These are phyloP conservation scores for Leishmania tropica DNA, from an alignment of 208 protist genomes.

Conservation along the genomic window DNA sequence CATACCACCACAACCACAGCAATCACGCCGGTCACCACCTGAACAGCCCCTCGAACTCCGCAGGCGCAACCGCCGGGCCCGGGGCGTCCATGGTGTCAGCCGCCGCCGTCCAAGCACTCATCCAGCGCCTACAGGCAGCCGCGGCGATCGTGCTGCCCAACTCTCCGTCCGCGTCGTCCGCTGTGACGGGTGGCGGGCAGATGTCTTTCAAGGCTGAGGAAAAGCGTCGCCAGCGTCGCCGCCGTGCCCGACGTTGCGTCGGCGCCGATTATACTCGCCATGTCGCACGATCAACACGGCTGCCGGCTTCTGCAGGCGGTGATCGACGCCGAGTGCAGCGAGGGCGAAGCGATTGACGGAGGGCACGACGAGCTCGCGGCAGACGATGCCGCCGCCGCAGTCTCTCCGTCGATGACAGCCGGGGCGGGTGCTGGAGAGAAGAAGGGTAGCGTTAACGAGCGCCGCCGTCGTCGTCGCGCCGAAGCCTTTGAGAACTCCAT, in stretches of 20 bases:
- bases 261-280: conserved; percentile 30
- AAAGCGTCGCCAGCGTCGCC: background rate
- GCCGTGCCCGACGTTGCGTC: conserved; percentile 18
- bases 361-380: background rate
- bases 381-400: background rate
- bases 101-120: conserved; percentile 12
- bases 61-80: background rate
- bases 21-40: background rate
- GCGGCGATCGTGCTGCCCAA: conserved; percentile 11
- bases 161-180: background rate
- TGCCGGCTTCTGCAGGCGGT: conserved; percentile 72
- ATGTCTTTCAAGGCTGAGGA: background rate
- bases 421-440: background rate
- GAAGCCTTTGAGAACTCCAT: conserved; percentile 33
- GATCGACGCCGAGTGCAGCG: conserved; percentile 44
- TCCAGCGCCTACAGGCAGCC: conserved; percentile 18
- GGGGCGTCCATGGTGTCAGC: conserved; percentile 14
- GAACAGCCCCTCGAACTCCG: background rate
- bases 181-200: background rate
- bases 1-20: background rate
- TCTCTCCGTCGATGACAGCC: background rate
- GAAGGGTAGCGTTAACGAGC: background rate
- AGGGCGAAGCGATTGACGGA: conserved; percentile 2
- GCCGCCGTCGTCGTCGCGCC: conserved; percentile 18
- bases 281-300: conserved; percentile 64